phyloP scores from a whole-genome alignment of 306 rosid genomes.

The Styphnolobium japonicum region DNA sequence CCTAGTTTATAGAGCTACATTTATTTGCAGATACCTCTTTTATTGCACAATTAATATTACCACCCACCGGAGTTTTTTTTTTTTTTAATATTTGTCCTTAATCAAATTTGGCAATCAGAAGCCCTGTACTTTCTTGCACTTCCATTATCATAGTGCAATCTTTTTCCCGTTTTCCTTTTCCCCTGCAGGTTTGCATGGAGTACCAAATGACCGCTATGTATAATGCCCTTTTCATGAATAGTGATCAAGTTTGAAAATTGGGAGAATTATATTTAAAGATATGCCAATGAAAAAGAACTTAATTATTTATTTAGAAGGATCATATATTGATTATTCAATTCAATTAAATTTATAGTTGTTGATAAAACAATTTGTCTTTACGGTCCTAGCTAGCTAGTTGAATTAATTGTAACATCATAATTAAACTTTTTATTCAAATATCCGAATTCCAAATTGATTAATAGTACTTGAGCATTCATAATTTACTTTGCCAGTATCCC shows the following conservation, averaged over 20 bases:
- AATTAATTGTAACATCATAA: no score
- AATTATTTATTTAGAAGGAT: no score
- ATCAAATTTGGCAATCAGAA: neutral
- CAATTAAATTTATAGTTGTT: no score
- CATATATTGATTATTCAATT: no score
- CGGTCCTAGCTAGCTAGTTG: no score
- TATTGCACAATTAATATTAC: neutral
- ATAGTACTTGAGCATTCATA: no score
- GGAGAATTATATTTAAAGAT: no score
- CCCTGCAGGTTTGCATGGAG: neutral
- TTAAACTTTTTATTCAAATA: no score
- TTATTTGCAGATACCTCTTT: neutral
- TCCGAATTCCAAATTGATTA: no score
- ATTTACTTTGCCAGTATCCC: no score
- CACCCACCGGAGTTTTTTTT: neutral
- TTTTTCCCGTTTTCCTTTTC: neutral
- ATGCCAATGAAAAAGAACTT: no score
- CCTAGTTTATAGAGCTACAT: neutral
- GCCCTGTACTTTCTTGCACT: neutral
- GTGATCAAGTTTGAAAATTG: neutral
- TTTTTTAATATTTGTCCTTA: neutral
- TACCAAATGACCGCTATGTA: neutral
- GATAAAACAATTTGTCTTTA: no score
- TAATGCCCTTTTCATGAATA: neutral
- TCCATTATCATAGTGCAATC: neutral